Percentiles rank a stretch among this genome's conserved stretches.
Conservation (phyloP, 2,329 filamentous ascomycete genomes). For the Ophidiomyces ophidiicola region DNA sequence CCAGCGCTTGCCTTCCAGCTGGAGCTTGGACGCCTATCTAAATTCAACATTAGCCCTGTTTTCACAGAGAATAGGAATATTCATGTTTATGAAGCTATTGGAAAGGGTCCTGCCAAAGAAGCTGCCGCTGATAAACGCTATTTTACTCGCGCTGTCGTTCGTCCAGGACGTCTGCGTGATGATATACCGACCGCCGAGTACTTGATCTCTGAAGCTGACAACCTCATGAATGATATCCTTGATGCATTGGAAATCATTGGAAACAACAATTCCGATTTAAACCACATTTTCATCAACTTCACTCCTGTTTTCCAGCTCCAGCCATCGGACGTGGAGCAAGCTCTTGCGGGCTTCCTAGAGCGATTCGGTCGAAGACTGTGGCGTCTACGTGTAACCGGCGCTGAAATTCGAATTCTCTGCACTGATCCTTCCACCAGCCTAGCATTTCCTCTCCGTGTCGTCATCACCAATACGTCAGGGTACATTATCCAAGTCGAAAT, state of each 20-base stretch:
- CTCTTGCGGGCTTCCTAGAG: constrained; percentile 87
- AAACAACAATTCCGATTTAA: constrained; percentile 97
- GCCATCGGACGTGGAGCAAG: constrained; percentile 81
- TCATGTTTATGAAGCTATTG: constrained; percentile 93
- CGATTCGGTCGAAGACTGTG: constrained; percentile 90
- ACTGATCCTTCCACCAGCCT: constrained; percentile 74
- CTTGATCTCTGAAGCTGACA: constrained; percentile 90
- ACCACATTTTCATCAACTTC: constrained; percentile 99
- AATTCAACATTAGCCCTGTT: constrained; percentile 96
- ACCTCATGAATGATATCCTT: constrained; percentile 93
- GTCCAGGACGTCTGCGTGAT: constrained; percentile 84
- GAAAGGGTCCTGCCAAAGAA: constrained; percentile 88
- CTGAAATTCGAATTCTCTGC: constrained; percentile 97
- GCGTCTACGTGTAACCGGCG: constrained; percentile 91
- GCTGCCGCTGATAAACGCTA: constrained; percentile 63
- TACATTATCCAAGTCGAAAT: constrained; percentile 97
- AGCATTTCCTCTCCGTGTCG: constrained; percentile 83
- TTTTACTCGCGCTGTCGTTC: constrained; percentile 91
- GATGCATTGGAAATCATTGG: constrained; percentile 97
- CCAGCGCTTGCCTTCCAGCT: constrained; percentile 97
- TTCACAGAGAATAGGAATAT: constrained; percentile 99
- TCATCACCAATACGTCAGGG: constrained; percentile 96
- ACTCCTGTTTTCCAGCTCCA: constrained; percentile 88
- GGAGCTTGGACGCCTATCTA: constrained; percentile 81
- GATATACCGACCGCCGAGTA: constrained; percentile 99